Evolutionary conservation across 2,329 filamentous ascomycete species (phyloP), one percentile per base, ranked within the genome.

Genomic region (Penicillium oxalicum): DNA sequence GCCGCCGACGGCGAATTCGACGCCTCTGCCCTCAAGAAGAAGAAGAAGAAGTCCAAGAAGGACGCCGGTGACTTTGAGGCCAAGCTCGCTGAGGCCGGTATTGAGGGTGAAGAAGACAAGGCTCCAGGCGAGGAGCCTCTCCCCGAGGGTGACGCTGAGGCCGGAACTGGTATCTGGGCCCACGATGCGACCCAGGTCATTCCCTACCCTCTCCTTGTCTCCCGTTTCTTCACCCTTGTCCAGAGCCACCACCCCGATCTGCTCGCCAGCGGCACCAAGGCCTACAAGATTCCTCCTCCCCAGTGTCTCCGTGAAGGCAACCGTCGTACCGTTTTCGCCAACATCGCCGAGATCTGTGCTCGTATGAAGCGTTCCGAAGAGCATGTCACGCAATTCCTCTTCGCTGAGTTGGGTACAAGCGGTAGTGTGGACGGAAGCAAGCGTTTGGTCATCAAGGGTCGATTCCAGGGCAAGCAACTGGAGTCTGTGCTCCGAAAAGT

Each of bases 311-410:
- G 93, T 76, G 93, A 98, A 90, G 93, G 93, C 71, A 98, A 98
- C 84, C 94, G 95, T 83, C 95, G 95, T 85, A 98, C 93, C 55
- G 95, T 98, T 67, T 98, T 98, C 67, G 93, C 91, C 78, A 98
- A 98, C 78, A 93, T 98, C 67, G 83, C 89, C 70, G 93, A 98
- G 70, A 97, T 98, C 66, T 95, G 90, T 81, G 95, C 95, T 81
- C 84, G 91, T 64, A 97, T 98, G 91, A 98, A 98, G 84, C 84
- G 93, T 71, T 91, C 88, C 56, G 91, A 97, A 68, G 93, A 98
- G 75, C 93, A 96, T 76, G 87, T 98, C 59, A 97, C 90, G 45
- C 86, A 91, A 63, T 97, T 96, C 77, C 76, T 98, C 71, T 96
- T 98, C 74, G 91, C 93, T 59, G 93, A 98, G 74, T 81, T 98